These are phyloP conservation scores for Starmerella sirachaensis DNA, from an alignment of 805 yeast genomes.

Conservation along the genomic window DNA sequence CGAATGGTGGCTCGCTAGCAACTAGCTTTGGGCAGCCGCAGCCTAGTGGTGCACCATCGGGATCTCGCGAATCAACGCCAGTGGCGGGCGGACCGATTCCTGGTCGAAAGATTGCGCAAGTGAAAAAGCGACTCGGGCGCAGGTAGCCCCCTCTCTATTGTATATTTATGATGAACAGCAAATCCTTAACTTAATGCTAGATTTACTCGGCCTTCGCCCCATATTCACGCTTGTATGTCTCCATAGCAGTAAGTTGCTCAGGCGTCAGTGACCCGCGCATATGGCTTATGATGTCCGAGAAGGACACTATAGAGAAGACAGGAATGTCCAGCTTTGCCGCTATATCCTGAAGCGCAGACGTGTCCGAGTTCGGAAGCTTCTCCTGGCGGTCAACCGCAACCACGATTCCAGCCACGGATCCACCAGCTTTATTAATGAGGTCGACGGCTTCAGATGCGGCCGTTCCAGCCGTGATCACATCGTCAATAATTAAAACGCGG, in stretches of 20 bases:
- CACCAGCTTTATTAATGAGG: slow-evolving; percentile 58
- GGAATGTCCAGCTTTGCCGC: slow-evolving; percentile 64
- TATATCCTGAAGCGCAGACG: slow-evolving; percentile 75
- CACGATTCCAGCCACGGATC: slow-evolving; percentile 68
- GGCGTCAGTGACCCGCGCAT: slow-evolving; percentile 30
- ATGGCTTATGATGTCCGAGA: slow-evolving; percentile 60
- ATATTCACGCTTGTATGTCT: slow-evolving; percentile 25
- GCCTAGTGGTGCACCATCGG: not conserved
- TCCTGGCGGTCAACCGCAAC: slow-evolving; percentile 96
- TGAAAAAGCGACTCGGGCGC: slow-evolving; percentile 11
- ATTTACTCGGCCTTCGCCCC: slow-evolving; percentile 18
- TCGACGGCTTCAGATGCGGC: slow-evolving; percentile 90
- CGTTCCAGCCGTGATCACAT: slow-evolving; percentile 97
- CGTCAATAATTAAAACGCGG: slow-evolving; percentile 77
- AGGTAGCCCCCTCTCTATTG: slow-evolving; percentile 4
- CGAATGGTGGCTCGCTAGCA: no score
- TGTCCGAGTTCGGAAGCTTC: slow-evolving; percentile 50
- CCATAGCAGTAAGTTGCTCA: slow-evolving; percentile 24
- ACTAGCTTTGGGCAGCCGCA: not conserved
- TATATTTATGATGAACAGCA: not conserved
- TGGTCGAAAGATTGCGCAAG: slow-evolving; percentile 16
- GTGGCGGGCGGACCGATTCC: slow-evolving; percentile 3
- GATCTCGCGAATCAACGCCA: slow-evolving; percentile 17
- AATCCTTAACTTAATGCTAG: not conserved
- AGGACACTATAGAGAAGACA: slow-evolving; percentile 65